Evolutionary conservation across 768 basidiomycete species (phyloP), one percentile per base, ranked within the genome.

Genomic region (Leccinum boreale): DNA sequence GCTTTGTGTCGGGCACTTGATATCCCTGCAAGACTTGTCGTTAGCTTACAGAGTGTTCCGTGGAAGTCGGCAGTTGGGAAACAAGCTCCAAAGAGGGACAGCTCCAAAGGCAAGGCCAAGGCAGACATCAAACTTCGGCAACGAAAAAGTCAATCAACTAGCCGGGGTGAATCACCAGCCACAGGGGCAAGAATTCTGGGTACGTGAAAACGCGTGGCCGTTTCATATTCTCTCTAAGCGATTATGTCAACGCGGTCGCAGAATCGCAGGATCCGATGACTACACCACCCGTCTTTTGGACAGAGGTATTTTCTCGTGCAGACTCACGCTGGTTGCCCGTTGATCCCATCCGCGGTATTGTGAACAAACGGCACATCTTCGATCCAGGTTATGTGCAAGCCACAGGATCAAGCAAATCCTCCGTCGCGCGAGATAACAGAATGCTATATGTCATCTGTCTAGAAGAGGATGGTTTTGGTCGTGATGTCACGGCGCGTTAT

Each of bases 361-460:
- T 94, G 59, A 90, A 94, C 68, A 90, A 90, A 63, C 83, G 87
- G 57, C 85, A 86, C 57, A 77, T 82, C 26, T 95, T 92, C 67
- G 92, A 94, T 70, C 92, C 94, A 0, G 75, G 81, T 2, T 74
- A 78, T 14, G 36, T 58, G 39, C 62, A 65, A 17, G 58, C 68
- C 26, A 59, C 57, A 52, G 60, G 61, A 14, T 55, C 24, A n/a
- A 66, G 45, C 46, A 64, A 52, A 57, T 14, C 31, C 36, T 8
- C 46, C 52, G 58, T 64, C 53, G 64, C 65, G 48, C 75, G 77
- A 48, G 87, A 92, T 63, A 95, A 98, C 65, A 81, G 92, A 42
- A 89, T 99, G 86, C 72, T 90, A 2, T 99, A 98, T 71, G 97
- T 98, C 3, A 71, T 98, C 5, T 95, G 89, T 2, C 86, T 94